phyloP scores from a whole-genome alignment of 1,139 yeast species.

The Nakaseomyces bracarensis region DNA sequence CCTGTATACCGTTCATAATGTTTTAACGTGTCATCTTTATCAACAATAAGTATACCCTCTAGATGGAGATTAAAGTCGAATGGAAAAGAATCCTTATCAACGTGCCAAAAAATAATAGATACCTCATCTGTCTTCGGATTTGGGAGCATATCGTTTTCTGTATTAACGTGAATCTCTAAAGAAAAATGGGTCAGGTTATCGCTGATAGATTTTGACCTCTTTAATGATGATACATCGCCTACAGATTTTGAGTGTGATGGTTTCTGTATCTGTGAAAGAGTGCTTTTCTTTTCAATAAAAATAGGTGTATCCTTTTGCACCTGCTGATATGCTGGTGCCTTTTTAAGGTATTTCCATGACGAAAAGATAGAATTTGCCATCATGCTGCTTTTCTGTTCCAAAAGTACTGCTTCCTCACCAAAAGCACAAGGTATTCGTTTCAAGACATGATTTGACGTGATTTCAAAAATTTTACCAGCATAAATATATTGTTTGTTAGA shows the following conservation, averaged over 20 bases:
- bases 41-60: conserved; percentile 34
- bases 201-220: conserved; percentile 39
- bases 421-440: conserved; percentile 24
- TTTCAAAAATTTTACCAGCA: conserved; percentile 54
- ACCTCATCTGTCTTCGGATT: conserved; percentile 60
- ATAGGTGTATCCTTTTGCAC: conserved; percentile 30
- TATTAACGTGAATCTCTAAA: conserved; percentile 60
- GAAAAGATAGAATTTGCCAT: conserved; percentile 8
- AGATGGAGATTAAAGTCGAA: conserved; percentile 29
- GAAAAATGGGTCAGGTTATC: conserved; percentile 47
- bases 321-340: conserved; percentile 37
- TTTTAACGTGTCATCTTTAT: conserved; percentile 5
- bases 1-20: conserved; percentile 14
- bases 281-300: conserved; percentile 16
- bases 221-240: conserved; percentile 23
- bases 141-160: conserved; percentile 45
- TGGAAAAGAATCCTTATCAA: conserved; percentile 40
- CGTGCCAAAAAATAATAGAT: conserved; percentile 52
- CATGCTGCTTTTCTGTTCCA: conserved; percentile 9
- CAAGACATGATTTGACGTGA: conserved; percentile 27
- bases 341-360: conserved; percentile 34
- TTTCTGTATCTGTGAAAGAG: conserved; percentile 45
- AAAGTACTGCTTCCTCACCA: conserved; percentile 14
- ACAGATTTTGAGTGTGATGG: conserved; percentile 36
- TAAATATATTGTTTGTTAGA: conserved; percentile 50